Base-by-base conservation (phyloP, 1,139 yeast species). In the Sugiyamaella pinicola region DNA sequence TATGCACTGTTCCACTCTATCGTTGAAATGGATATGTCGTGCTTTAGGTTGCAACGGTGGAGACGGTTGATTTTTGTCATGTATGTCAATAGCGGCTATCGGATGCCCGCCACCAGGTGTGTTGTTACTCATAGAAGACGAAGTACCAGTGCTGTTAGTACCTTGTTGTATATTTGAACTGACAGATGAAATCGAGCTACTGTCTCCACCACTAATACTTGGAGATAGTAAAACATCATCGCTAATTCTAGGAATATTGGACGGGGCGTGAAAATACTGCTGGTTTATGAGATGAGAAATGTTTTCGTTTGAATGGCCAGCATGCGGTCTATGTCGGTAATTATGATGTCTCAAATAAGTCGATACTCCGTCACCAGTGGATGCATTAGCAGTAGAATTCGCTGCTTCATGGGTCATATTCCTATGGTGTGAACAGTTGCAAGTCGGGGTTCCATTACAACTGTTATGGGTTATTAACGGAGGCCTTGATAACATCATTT, bases 1-100 rank as follows among this genome's bases (percentile, higher is more conserved):
- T 55, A 87, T 82, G 69, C 98, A 91, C 70, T 93, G 98, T 67
- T 87, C 91, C 24, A 93, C 99, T 55, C 90, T 82, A 65, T 89
- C 95, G 66, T 86, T 91, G 71, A 93, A 93, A 71, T 90, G 98
- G 54, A 91, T 90, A 60, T 80, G 93, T 57, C 93, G 33, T 44
- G 26, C 51, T 24, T 24, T 29, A 4, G 52, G 10, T 13, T 22
- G 33, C 78, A 46, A 52, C 18, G 31, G 53, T 45, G 71, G 74
- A 52, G 70, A 73, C 58, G 70, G 70, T 10, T 61, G 35, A 42
- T 19, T 22, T 15, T 13, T 13, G 52, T 55, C 43, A 46, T 31
- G 38, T 12, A 13, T 13, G 4, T 8, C 35, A 3, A 17, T n/a
- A n/a, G 35, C 5, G 17, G 35, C 10, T 7, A 35, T 35, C 3